A percentile compares a stretch with the other conserved stretches of the same genome.
These are phyloP conservation scores for Aspergillus spinulosporus DNA, from an alignment of 2,329 filamentous ascomycete genomes.

Conservation along the genomic window DNA sequence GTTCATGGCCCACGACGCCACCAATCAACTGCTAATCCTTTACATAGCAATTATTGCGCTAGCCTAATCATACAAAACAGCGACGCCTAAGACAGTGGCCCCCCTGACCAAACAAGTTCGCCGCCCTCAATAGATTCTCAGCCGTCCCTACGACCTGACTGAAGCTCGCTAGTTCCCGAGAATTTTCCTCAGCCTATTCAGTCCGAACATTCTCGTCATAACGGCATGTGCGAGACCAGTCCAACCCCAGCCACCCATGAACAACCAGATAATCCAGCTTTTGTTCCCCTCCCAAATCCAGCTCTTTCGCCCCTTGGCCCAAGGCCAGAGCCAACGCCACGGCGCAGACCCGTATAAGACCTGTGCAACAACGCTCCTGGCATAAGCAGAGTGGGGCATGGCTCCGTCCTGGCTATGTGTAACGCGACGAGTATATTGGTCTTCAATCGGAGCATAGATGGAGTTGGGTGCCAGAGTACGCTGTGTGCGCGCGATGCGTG, in stretches of 20 bases:
- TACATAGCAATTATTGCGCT: too few relatives aligned
- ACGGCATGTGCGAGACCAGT: conserved; percentile 40
- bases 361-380: conserved; percentile 55
- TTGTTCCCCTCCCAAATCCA: conserved; percentile 54
- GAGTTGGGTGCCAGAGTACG: conserved; percentile 50
- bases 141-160: not conserved
- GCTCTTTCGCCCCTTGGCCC: conserved; percentile 37
- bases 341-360: conserved; percentile 49
- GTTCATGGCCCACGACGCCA: too few relatives aligned
- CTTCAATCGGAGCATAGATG: conserved; percentile 54
- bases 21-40: too few relatives aligned
- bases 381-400: conserved; percentile 56
- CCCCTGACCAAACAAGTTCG: too few relatives aligned
- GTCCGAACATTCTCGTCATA: conserved; percentile 55
- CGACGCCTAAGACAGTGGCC: too few relatives aligned
- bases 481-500: conserved; percentile 57
- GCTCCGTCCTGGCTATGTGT: conserved; percentile 56
- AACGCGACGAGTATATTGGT: conserved; percentile 53
- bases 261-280: conserved; percentile 54
- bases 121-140: too few relatives aligned
- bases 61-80: too few relatives aligned
- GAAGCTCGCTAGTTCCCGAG: conserved; percentile 8
- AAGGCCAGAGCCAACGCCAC: conserved; percentile 54
- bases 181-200: conserved; percentile 47
- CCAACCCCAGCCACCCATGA: conserved; percentile 50